Percentiles rank a stretch among this genome's conserved stretches.
These are phyloP conservation scores for Chytriomyces confervae DNA, from an alignment of 192 early-diverging fungal genomes.

Conservation along the genomic window DNA sequence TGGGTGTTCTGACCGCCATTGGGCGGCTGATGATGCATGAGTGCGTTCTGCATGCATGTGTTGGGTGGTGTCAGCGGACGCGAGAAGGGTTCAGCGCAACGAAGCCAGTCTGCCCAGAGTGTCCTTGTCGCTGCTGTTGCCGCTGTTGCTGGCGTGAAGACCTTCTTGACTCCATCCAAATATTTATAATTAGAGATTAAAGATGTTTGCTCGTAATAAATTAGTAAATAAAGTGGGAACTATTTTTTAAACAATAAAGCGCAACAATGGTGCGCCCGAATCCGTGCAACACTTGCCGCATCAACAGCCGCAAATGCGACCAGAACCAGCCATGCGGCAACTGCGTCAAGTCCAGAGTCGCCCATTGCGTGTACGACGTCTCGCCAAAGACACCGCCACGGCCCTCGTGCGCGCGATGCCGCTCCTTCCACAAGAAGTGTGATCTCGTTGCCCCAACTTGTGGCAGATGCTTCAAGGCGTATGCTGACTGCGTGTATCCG, in stretches of 20 bases:
- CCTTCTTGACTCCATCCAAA: not conserved
- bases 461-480: not conserved
- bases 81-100: not conserved
- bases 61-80: not conserved
- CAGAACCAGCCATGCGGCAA: not conserved
- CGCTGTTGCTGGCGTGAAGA: not conserved
- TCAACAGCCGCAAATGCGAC: not conserved
- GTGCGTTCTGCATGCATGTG: not conserved
- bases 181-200: too few species aligned
- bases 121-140: not conserved
- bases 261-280: not conserved
- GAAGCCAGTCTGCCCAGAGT: not conserved
- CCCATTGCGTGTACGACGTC: not conserved
- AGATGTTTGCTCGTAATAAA: too few species aligned
- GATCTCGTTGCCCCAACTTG: not conserved
- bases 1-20: constrained; percentile 17
- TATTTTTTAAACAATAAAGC: too few species aligned
- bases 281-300: not conserved
- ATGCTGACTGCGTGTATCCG: not conserved
- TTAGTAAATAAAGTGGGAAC: too few species aligned
- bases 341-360: not conserved
- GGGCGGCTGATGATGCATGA: constrained; percentile 4
- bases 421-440: not conserved
- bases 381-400: not conserved
- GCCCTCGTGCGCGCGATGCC: not conserved